Conservation (phyloP, 148 eudicot species). For the Limonium bicolor region DNA sequence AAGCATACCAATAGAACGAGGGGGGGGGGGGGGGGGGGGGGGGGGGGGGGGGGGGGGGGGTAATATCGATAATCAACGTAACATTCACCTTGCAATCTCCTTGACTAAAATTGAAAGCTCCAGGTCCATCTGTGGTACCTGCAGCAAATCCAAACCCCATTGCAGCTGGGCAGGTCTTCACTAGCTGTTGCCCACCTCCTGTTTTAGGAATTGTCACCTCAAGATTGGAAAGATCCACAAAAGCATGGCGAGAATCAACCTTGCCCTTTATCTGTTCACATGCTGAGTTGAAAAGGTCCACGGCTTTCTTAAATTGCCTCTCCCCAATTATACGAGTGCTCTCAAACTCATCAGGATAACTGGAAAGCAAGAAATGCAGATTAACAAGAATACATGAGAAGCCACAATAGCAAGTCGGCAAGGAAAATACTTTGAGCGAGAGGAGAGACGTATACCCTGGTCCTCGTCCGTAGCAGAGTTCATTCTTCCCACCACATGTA, state of each 20-base stretch:
- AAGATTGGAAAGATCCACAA: slow-evolving; percentile 67
- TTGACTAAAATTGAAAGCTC: slow-evolving; percentile 92
- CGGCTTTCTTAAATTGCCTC: slow-evolving; percentile 77
- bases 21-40: no score
- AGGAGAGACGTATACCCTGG: slow-evolving; percentile 50
- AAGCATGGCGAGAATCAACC: slow-evolving; percentile 71
- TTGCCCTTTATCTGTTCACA: slow-evolving; percentile 70
- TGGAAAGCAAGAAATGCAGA: slow-evolving; percentile 13
- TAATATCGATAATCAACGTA: no score
- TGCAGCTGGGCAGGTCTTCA: slow-evolving; percentile 97
- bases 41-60: no score
- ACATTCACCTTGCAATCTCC: slow-evolving; percentile 63
- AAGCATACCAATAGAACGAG: no score
- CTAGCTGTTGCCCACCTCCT: slow-evolving; percentile 46
- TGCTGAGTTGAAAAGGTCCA: slow-evolving; percentile 68
- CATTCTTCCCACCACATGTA: slow-evolving; percentile 97
- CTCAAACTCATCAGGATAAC: slow-evolving; percentile 96
- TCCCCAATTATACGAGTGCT: slow-evolving; percentile 96
- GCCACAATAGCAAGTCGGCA: no score
- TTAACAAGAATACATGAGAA: no score
- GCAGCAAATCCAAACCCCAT: slow-evolving; percentile 99
- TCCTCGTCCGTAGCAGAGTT: slow-evolving; percentile 86
- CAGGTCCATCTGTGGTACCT: slow-evolving; percentile 98
- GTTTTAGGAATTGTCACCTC: slow-evolving; percentile 48
- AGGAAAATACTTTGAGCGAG: background rate